These are phyloP conservation scores for Monosporascus sp. DNA, from an alignment of 2,329 filamentous ascomycete species.

Conservation along the genomic window DNA sequence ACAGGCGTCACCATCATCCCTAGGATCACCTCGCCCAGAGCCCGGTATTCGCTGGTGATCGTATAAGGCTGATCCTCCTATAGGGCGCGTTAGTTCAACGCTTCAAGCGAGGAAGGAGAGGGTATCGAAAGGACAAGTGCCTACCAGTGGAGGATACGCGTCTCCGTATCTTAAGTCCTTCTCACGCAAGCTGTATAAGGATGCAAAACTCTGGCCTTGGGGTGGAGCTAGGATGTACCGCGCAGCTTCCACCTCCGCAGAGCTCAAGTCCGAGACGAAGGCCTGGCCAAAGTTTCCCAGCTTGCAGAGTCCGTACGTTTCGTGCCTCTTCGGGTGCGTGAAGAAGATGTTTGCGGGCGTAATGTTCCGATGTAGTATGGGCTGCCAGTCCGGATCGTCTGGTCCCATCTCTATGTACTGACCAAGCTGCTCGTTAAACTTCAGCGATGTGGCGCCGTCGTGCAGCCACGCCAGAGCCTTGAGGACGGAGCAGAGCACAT, in stretches of 20 bases:
- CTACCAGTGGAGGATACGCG: conserved; percentile 21
- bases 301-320: conserved; percentile 50
- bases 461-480: conserved; percentile 49
- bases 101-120: neutral
- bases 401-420: conserved; percentile 3
- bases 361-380: conserved; percentile 46
- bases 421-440: conserved; percentile 7
- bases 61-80: conserved; percentile 25
- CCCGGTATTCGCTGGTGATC: conserved; percentile 24
- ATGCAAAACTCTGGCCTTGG: conserved; percentile 1
- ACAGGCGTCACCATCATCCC: conserved; percentile 24
- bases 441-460: conserved; percentile 33
- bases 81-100: conserved; percentile 5
- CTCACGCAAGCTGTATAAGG: conserved; percentile 13
- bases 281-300: conserved; percentile 42
- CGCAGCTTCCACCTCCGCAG: neutral
- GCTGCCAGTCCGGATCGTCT: conserved; percentile 40
- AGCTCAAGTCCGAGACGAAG: conserved; percentile 32
- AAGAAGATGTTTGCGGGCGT: conserved; percentile 44
- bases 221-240: conserved; percentile 20
- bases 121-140: neutral
- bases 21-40: conserved; percentile 23
- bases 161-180: conserved; percentile 9
- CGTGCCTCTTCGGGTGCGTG: conserved; percentile 38
- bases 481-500: conserved; percentile 43